Base-by-base conservation (phyloP, 371 early-diverging fungal genomes). In the Blakeslea trispora region DNA sequence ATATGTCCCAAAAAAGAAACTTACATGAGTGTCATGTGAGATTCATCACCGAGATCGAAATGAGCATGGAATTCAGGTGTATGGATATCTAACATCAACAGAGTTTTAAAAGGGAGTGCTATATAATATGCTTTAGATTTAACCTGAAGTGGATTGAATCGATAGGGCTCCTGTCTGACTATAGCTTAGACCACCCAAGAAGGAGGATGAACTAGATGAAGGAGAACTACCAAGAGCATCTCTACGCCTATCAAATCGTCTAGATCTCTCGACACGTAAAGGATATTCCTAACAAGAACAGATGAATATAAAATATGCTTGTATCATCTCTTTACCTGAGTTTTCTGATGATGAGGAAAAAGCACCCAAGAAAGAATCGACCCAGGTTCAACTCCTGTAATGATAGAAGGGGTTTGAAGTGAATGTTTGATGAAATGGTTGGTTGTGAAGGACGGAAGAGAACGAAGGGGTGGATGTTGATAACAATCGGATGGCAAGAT, bases 21-120 rank as follows among this genome's bases (percentile, higher is more conserved):
- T 41, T 41, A n/a, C 41, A 32, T 6, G 5, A 32, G 10, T 3
- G 6, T 24, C 35, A 31, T 21, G 31, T 11, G 5, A 41, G 18
- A n/a, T 10, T 37, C 41, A 42, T 19, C 49, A 48, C 43, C 49
- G 42, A 56, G 45, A 21, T 54, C 50, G 8, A 53, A 31, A 28
- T 19, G 5, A 10, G 10, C 37, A 5, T 54, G 50, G 31, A 54
- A 34, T 22, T 61, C 60, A 52, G 59, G 59, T 23, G 59, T 59
- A 31, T 32, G 17, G 1, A 56, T 13, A 49, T 56, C 56, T 56
- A 45, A 6, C 23, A 34, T n/a, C n/a, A n/a, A n/a, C n/a, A n/a
- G n/a, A n/a, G n/a, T n/a, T n/a, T n/a, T n/a, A n/a, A n/a, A n/a
- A n/a, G n/a, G n/a, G n/a, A n/a, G n/a, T n/a, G n/a, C n/a, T n/a